phyloP scores from a whole-genome alignment of 2,329 filamentous ascomycete genomes.

The Paraphaeosphaeria sporulosa region DNA sequence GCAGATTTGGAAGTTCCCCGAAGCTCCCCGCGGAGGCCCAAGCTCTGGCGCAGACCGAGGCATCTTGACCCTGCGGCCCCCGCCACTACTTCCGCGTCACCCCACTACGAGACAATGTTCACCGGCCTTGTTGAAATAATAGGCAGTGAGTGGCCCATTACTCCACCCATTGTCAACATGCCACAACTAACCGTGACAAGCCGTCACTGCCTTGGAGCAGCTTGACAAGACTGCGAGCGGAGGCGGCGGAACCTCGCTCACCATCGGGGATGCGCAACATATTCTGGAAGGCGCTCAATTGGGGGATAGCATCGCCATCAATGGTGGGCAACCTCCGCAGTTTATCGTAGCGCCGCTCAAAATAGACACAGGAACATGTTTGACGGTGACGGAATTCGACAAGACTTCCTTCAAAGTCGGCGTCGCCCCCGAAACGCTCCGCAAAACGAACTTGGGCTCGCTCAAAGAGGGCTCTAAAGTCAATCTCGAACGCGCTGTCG shows the following conservation, averaged over 20 bases:
- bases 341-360: constrained; percentile 3
- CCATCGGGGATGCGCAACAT: constrained; percentile 76
- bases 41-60: constrained; percentile 27
- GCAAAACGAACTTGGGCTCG: constrained; percentile 89
- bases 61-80: constrained; percentile 25
- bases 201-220: constrained; percentile 80
- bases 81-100: constrained; percentile 22
- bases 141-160: constrained; percentile 70
- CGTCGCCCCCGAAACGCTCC: constrained; percentile 92
- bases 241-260: constrained; percentile 86
- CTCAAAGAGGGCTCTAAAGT: constrained; percentile 73
- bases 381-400: constrained; percentile 83
- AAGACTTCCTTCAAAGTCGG: constrained; percentile 81
- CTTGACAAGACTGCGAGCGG: constrained; percentile 76
- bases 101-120: constrained; percentile 71
- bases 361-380: constrained; percentile 70
- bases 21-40: constrained; percentile 22
- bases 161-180: constrained; percentile 10
- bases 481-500: constrained; percentile 94
- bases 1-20: constrained; percentile 3
- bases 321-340: constrained; percentile 63
- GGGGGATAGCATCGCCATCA: constrained; percentile 93
- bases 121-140: constrained; percentile 74
- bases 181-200: constrained; percentile 59
- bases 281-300: constrained; percentile 85